Base-by-base conservation (phyloP, 371 early-diverging fungal species). In the Mucor ambiguus region DNA sequence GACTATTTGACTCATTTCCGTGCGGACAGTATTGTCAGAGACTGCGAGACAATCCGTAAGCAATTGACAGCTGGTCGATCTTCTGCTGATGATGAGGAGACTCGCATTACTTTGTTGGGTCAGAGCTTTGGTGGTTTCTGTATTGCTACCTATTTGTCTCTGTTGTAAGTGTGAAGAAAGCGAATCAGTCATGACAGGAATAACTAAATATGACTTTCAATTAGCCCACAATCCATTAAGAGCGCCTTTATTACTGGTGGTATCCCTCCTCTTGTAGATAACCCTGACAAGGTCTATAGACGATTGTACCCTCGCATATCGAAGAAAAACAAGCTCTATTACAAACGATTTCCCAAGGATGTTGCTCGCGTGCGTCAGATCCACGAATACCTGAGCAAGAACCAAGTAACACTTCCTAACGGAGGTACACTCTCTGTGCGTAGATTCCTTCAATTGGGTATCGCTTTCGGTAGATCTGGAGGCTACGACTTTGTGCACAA, bases 81-180 rank as follows among this genome's bases (percentile, higher is more conserved):
- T 14, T 14, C 24, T 28, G 12, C 52, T 22, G 26, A 55, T 3
- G 60, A 61, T 12, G 68, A 66, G 3, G 79, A 81, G n/a, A 58
- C 37, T 6, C 73, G 73, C 41, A 66, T 81, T 41, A 71, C 74
- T 22, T 76, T 91, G 18, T 63, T 91, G 28, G 92, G 92, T 20
- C 92, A 90, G 67, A 89, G 89, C 43, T 91, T 87, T 77, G 92
- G 92, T 55, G 92, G 92, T 1, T 91, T 91, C 69, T 90, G 90
- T 68, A 86, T 88, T 54, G 79, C 83, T 7, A 90, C 92, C 4
- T 91, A 90, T 55, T 77, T 91, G n/a, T 89, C 89, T 44, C 65
- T 90, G 48, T 90, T 84, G 87, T 88, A 83, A 78, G 84, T 77
- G 5, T 9, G 30, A 11, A 30, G n/a, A 30, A 33, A 2, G n/a